Percentiles rank a stretch among this genome's conserved stretches.
Evolutionary conservation across 2,329 filamentous ascomycete genomes (phyloP).

Genomic region (Sphaerulina vaccinii): DNA sequence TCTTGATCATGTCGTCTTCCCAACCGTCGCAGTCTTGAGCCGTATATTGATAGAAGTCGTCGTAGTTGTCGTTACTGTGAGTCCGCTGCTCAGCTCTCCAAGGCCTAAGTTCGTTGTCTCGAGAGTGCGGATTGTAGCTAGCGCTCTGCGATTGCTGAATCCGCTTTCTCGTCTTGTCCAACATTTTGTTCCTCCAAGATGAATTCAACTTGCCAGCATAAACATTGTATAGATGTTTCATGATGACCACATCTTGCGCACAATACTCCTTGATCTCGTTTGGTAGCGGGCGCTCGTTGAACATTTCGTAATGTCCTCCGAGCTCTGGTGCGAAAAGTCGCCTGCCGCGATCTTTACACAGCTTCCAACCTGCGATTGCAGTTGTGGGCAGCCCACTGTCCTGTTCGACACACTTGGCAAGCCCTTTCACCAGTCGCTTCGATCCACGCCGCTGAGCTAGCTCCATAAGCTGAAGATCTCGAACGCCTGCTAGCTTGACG

Average conservation of each 20-base stretch:
- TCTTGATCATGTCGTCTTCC: no score
- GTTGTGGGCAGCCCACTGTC: conserved; percentile 23
- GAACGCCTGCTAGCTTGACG: conserved; percentile 46
- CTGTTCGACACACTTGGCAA: conserved; percentile 43
- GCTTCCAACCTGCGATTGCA: conserved; percentile 32
- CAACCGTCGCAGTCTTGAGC: no score
- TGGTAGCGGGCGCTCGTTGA: conserved; percentile 48
- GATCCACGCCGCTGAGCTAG: conserved; percentile 40
- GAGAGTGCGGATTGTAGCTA: neutral
- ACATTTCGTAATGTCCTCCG: conserved; percentile 50
- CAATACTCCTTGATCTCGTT: conserved; percentile 48
- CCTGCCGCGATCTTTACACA: conserved; percentile 40
- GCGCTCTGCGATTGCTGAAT: conserved; percentile 1
- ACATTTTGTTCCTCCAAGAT: conserved; percentile 18
- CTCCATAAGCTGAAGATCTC: conserved; percentile 60
- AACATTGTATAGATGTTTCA: conserved; percentile 38
- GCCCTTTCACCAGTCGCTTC: conserved; percentile 34
- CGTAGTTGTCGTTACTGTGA: no score
- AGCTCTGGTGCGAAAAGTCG: conserved; percentile 43
- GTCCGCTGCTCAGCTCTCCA: no score
- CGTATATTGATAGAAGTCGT: no score
- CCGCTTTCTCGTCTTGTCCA: conserved; percentile 2
- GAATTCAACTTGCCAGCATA: conserved; percentile 32
- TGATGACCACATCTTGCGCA: conserved; percentile 44
- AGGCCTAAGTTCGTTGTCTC: no score